Evolutionary conservation across 169 alveolate genomes (phyloP), one percentile per base, ranked within the genome.

Genomic region (Plasmodium yoelii): DNA sequence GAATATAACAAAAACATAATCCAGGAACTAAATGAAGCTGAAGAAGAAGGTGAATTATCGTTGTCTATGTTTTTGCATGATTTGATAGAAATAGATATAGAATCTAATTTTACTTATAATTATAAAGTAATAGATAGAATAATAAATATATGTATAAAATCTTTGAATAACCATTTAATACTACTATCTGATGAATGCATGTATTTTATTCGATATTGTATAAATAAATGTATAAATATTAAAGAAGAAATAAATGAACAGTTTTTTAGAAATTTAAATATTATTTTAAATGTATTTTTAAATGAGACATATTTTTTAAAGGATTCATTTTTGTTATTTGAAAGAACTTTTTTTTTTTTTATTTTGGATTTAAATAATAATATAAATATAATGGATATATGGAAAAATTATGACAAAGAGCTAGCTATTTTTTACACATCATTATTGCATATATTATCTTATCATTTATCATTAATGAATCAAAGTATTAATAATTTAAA

Each of bases 161-260:
- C 90, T 4, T 47, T 82, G 44, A 82, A 82, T 60, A 67, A 60
- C 6, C 44, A 82, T 34, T 61, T 82, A 53, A 26, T 68, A 15
- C 22, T n/a, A 5, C 18, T 82, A 49, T 68, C 70, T 18, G 57
- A 82, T 82, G 90, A 67, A 44, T 82, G 90, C 28, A 82, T 82
- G 71, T 71, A 82, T 59, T 82, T 82, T 61, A n/a, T 82, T 44
- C 90, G 90, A n/a, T 82, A 82, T 26, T 51, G 84, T 71, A 67
- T 82, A 2, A 56, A 59, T 56, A 82, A 70, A 49, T 82, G 90
- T 46, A 24, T 44, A 13, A 82, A 82, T n/a, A 34, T 82, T 24
- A 59, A 61, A 59, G 90, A 67, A 12, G 90, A 67, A 57, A 65
- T 77, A 28, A 24, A 82, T 57, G 63, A 18, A 8, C 10, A 39